Conservation (phyloP, 805 yeast genomes). For the Nakazawaea wyomingensis region DNA sequence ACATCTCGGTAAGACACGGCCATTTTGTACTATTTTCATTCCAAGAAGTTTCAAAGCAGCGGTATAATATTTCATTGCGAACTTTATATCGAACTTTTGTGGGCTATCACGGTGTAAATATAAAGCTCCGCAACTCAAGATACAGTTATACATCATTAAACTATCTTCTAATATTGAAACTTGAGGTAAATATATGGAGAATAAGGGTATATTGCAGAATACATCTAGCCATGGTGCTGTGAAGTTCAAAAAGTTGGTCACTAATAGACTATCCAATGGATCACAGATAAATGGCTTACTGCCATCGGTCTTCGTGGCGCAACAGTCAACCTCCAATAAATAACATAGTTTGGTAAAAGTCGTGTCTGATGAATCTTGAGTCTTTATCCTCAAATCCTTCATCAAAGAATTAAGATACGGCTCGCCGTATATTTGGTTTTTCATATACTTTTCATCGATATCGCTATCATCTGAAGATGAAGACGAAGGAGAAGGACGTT, state of each 20-base stretch:
- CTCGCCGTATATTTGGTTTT: conserved; percentile 1
- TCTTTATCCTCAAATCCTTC: not conserved
- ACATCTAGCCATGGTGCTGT: conserved; percentile 14
- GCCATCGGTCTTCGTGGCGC: conserved; percentile 3
- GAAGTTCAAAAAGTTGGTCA: conserved; percentile 9
- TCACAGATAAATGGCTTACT: conserved; percentile 14
- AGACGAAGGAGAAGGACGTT: no score
- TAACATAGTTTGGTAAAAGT: conserved; percentile 5
- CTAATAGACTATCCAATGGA: conserved; percentile 12
- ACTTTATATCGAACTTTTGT: conserved; percentile 9
- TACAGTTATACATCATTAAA: conserved; percentile 12
- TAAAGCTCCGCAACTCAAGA: conserved; percentile 15
- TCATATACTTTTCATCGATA: not conserved
- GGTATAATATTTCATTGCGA: conserved; percentile 14
- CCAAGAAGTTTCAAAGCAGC: conserved; percentile 15
- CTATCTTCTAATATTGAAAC: conserved; percentile 12
- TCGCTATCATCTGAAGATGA: conserved; percentile 3
- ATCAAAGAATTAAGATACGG: conserved; percentile 8
- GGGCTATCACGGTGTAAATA: conserved; percentile 13
- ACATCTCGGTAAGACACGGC: conserved; percentile 8
- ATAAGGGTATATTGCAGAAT: conserved; percentile 11
- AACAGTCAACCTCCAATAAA: conserved; percentile 7
- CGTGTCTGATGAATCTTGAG: conserved; percentile 4
- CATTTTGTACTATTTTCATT: conserved; percentile 11
- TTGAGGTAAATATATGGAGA: conserved; percentile 9